Percentiles rank a stretch among this genome's conserved stretches.
phyloP scores from a whole-genome alignment of 805 yeast genomes.

The Candida nitratophila region DNA sequence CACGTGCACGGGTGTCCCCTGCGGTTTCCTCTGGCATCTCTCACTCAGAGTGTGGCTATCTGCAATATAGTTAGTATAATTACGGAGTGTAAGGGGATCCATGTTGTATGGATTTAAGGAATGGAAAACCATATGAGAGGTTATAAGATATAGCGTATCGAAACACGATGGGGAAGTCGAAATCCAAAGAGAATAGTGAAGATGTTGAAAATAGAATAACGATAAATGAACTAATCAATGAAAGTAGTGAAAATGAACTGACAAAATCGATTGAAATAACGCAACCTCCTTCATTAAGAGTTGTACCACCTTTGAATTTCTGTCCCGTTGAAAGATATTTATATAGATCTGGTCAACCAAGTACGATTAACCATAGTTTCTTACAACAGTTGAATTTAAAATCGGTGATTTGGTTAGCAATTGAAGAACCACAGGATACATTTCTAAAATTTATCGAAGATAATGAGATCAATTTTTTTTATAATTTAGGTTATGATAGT shows the following conservation, averaged over 20 bases:
- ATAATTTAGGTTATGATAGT: slow-evolving; percentile 61
- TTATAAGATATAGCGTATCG: too few relatives aligned
- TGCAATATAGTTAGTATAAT: too few relatives aligned
- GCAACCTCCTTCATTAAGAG: slow-evolving; percentile 56
- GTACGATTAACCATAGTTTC: slow-evolving; percentile 87
- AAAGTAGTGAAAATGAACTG: slow-evolving; percentile 14
- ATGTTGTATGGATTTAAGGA: too few relatives aligned
- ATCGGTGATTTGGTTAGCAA: slow-evolving; percentile 89
- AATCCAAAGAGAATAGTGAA: too few relatives aligned
- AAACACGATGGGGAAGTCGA: too few relatives aligned
- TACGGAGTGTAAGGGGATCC: too few relatives aligned
- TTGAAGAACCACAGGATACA: slow-evolving; percentile 91
- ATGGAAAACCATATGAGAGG: too few relatives aligned
- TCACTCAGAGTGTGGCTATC: too few relatives aligned
- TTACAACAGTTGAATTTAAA: slow-evolving; percentile 64
- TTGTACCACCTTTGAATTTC: slow-evolving; percentile 91
- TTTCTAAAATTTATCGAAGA: slow-evolving; percentile 75
- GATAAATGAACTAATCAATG: slow-evolving; percentile 18
- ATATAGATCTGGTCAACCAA: slow-evolving; percentile 91
- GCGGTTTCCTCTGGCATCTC: too few relatives aligned
- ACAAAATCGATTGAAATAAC: slow-evolving; percentile 23
- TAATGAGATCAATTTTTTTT: slow-evolving; percentile 68
- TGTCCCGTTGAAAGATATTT: slow-evolving; percentile 88
- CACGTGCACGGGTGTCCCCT: too few relatives aligned
- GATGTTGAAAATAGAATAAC: slow-evolving; percentile 12